Base-by-base conservation (phyloP, 2,329 filamentous ascomycete genomes). In the Arthroderma sp. region DNA sequence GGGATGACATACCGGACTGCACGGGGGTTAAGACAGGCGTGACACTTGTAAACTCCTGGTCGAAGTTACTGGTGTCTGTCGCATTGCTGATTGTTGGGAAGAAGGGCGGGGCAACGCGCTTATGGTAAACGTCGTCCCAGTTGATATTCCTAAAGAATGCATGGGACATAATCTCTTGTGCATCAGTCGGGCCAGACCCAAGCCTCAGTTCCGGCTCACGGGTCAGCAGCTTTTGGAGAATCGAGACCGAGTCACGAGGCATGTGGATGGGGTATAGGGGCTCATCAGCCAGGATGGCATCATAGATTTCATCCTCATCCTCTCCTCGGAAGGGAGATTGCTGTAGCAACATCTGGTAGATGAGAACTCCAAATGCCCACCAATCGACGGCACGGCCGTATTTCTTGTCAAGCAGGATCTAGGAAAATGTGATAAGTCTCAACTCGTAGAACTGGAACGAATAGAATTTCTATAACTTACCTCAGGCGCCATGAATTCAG, bases 21-120 rank as follows among this genome's bases (percentile, higher is more conserved):
- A 98, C 91, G 42, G 91, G 91, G 29, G 91, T 98, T 54, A 98
- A 74, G 47, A 98, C 91, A 1, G 91, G 91, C 36, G 91, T 98
- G 44, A 98, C 91, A 60, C 89, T 96, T 1, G 91, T 98, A 62
- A 98, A 98, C 63, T 98, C 91, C 39, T 85, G 86, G 62, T 98
- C 91, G 64, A 98, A 98, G 69, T 98, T 98, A 73, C 88, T 95
- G n/a, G 91, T 98, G 69, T 98, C 91, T 37, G 91, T 95, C 6
- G 88, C 77, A 61, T 77, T 93, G 67, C 83, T 91, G 57, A 98
- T 94, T 33, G 78, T 78, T 11, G 91, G 91, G 64, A 88, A 66
- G 70, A 95, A 96, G 0, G 91, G 91, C 44, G 91, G 83, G 43
- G 80, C 76, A 15, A 95, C 79, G 32, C 86, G 78, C 77, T 96